phyloP scores from a whole-genome alignment of 257 asterid genomes.

The Penstemon newberryi region DNA sequence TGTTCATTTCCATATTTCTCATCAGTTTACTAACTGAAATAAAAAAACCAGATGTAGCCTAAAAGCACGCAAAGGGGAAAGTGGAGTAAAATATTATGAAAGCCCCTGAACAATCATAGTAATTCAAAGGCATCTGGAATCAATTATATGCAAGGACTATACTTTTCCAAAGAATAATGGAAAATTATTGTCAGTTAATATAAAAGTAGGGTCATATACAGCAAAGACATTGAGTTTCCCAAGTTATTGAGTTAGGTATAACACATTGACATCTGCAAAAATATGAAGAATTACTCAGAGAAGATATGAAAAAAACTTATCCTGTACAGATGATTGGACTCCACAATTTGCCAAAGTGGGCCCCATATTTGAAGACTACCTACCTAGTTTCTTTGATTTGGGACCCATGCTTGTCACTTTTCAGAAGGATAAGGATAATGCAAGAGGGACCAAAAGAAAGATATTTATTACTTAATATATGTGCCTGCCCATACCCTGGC shows the following conservation, averaged over 20 bases:
- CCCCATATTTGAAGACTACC: constrained; percentile 30
- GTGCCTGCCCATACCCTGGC: constrained; percentile 63
- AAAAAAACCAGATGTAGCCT: too few species aligned
- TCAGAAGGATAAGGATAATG: constrained; percentile 38
- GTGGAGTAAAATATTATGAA: too few species aligned
- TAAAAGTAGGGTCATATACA: not conserved
- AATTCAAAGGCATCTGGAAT: not conserved
- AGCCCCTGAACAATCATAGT: not conserved
- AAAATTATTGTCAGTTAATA: not conserved
- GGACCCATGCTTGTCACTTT: constrained; percentile 29
- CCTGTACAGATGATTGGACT: not conserved
- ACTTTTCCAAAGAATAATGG: not conserved
- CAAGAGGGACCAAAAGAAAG: constrained; percentile 29
- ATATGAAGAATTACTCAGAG: not conserved
- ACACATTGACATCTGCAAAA: not conserved
- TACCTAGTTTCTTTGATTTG: constrained; percentile 34
- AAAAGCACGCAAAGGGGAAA: too few species aligned
- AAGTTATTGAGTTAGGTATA: not conserved
- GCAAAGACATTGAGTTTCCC: too few species aligned
- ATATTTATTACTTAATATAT: constrained; percentile 33
- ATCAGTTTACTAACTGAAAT: too few species aligned
- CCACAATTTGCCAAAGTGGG: constrained; percentile 22
- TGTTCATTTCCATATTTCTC: too few species aligned
- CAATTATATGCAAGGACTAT: not conserved
- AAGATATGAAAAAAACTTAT: constrained; percentile 3